Conservation (phyloP, 2,329 filamentous ascomycete species). For the Sporothrix pseudoabietina region DNA sequence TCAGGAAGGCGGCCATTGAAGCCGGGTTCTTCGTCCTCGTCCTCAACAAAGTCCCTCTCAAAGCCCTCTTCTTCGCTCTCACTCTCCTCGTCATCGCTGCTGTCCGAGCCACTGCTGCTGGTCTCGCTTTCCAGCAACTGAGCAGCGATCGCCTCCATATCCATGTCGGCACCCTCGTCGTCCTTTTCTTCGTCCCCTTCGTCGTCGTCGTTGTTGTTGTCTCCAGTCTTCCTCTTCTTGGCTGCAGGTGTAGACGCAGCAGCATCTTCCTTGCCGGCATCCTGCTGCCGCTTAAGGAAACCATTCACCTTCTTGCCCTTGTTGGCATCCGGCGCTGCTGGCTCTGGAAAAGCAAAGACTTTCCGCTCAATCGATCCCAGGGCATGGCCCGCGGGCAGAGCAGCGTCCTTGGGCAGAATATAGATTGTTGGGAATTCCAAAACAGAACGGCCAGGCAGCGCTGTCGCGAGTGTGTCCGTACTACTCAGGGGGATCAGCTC, state of each 20-base stretch:
- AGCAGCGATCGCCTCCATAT: not conserved
- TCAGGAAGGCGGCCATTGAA: not conserved
- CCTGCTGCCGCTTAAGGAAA: not conserved
- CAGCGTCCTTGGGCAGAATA: conserved; percentile 47
- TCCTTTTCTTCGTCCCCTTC: not conserved
- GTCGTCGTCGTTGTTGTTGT: not conserved
- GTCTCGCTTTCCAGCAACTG: conserved; percentile 32
- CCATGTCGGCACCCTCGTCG: conserved; percentile 5
- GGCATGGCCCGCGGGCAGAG: conserved; percentile 36
- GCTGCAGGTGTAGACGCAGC: not conserved
- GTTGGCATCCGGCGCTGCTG: not conserved
- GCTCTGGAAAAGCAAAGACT: not conserved
- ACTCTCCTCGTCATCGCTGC: conserved; percentile 21
- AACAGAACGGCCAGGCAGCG: conserved; percentile 59
- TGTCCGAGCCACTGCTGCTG: conserved; percentile 31
- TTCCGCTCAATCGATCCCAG: conserved; percentile 37
- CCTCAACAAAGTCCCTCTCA: not conserved
- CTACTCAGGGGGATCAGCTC: conserved; percentile 58
- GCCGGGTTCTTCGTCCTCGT: conserved; percentile 5
- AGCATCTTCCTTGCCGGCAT: not conserved
- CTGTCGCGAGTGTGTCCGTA: conserved; percentile 51
- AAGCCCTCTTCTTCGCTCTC: not conserved
- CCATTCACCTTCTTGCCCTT: not conserved
- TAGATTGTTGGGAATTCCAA: conserved; percentile 75
- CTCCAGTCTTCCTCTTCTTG: conserved; percentile 24